A percentile compares a stretch with the other conserved stretches of the same genome.
phyloP scores from a whole-genome alignment of 768 basidiomycete genomes.

The Sporobolomyces phaffii region DNA sequence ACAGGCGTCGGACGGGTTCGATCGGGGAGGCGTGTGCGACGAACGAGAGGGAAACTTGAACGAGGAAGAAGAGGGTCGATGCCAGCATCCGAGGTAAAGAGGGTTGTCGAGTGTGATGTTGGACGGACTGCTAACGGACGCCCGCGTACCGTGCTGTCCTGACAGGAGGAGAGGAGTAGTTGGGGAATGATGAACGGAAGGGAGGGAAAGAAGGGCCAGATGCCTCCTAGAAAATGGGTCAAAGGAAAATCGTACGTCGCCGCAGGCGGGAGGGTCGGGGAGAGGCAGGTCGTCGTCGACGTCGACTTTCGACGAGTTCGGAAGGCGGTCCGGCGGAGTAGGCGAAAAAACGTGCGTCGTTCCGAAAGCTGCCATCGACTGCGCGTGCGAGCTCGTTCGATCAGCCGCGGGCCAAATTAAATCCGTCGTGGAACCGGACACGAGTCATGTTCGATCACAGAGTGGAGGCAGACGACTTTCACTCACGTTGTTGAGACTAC shows the following conservation, averaged over 20 bases:
- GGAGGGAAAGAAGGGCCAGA: not conserved
- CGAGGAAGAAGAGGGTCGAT: constrained; percentile 15
- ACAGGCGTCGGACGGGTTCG: constrained; percentile 11
- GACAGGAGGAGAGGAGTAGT: not conserved
- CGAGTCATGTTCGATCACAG: no score
- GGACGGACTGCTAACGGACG: constrained; percentile 21
- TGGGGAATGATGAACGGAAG: constrained; percentile 1
- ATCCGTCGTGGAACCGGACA: no score
- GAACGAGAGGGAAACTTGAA: constrained; percentile 18
- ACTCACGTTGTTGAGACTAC: no score
- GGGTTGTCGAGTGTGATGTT: not conserved
- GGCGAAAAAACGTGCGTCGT: constrained; percentile 3
- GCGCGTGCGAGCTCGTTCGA: not conserved
- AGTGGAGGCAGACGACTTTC: no score
- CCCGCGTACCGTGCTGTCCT: constrained; percentile 22
- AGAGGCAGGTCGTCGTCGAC: not conserved
- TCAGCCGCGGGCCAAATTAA: not conserved
- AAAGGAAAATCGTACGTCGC: not conserved
- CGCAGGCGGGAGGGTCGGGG: constrained; percentile 1
- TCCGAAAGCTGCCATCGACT: not conserved
- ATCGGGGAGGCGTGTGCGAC: constrained; percentile 21
- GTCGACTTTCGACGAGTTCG: not conserved
- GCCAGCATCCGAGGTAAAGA: constrained; percentile 9
- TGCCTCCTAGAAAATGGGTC: not conserved
- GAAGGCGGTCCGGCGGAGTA: not conserved